Percentiles rank a stretch among this genome's conserved stretches.
Evolutionary conservation across 2,329 filamentous ascomycete species (phyloP).

Genomic region (Chrysoporthe puriensis): DNA sequence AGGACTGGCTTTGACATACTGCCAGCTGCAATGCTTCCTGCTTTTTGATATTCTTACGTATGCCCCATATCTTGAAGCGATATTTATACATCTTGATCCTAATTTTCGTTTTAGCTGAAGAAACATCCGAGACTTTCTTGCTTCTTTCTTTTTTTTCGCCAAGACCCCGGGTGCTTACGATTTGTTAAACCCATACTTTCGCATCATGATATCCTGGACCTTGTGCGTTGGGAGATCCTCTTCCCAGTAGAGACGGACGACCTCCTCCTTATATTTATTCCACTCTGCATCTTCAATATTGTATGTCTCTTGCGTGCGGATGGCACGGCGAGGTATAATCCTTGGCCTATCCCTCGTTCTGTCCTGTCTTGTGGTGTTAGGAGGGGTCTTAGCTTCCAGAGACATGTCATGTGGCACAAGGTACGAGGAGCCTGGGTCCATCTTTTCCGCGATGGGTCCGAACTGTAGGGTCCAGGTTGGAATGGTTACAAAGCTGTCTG

Average conservation of each 20-base stretch:
- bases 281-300: conserved; percentile 5
- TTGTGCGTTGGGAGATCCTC: conserved; percentile 6
- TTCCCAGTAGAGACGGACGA: conserved; percentile 13
- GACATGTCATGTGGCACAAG: too few species aligned
- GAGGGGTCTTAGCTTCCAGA: background rate
- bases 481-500: too few species aligned
- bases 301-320: background rate
- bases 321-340: background rate
- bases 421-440: too few species aligned
- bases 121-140: background rate
- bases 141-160: background rate
- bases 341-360: background rate
- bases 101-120: background rate
- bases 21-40: conserved; percentile 19
- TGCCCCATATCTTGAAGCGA: conserved; percentile 16
- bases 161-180: conserved; percentile 8
- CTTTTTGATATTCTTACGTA: conserved; percentile 20
- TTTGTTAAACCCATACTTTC: conserved; percentile 13
- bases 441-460: too few species aligned
- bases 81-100: conserved; percentile 19
- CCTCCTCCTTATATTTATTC: conserved; percentile 5
- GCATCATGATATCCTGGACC: conserved; percentile 12
- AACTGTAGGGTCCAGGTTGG: too few species aligned
- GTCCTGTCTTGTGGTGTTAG: background rate
- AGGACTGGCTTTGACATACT: background rate